Evolutionary conservation across 805 yeast species (phyloP), one percentile per base, ranked within the genome.

Genomic region (Ogataea salicorniae): DNA sequence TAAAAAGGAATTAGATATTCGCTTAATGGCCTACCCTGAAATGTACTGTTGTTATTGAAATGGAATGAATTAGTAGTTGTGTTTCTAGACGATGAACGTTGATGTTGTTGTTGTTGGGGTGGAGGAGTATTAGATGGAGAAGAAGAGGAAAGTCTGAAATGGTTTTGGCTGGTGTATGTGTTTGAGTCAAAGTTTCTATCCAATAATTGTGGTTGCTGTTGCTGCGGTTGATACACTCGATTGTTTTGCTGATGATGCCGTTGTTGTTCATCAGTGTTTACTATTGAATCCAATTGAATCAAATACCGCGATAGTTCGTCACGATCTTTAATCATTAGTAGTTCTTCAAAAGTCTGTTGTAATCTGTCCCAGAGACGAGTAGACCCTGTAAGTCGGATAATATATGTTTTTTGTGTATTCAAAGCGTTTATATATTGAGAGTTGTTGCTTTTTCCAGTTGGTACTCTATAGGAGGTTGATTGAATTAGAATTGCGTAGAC

Each of bases 1-100:
- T 70, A 72, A 8, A 46, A 56, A 2, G 70, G 69, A 1, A 54
- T 52, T 11, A 67, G 49, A 16, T 66, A 46, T 9, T 64, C 63
- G 18, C 62, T 56, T 23, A 69, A 53, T 5, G 70, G 59, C 37
- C 55, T 55, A 2, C 59, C 57, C 5, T 43, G 40, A 6, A 45
- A 37, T 26, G 46, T 9, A 26, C 11, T 26, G 31, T 9, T 26
- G 31, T 26, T 26, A 9, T 26, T 26, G 11, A 26, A 26, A 9
- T 9, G 31, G 13, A 26, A 29, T 13, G 44, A 43, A 15, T 33
- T n/a, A 34, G 36, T 23, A 14, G 45, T 22, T 13, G 39, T 42
- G 29, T 39, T 41, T 20, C 42, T 38, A 14, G 52, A 50, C 4
- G 55, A 43, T 38, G 55, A 49, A 35, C 51, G 13, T 6, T 44